A percentile compares a stretch with the other conserved stretches of the same genome.
phyloP scores from a whole-genome alignment of 2,329 filamentous ascomycete species.

The Aspergillus uvarum region DNA sequence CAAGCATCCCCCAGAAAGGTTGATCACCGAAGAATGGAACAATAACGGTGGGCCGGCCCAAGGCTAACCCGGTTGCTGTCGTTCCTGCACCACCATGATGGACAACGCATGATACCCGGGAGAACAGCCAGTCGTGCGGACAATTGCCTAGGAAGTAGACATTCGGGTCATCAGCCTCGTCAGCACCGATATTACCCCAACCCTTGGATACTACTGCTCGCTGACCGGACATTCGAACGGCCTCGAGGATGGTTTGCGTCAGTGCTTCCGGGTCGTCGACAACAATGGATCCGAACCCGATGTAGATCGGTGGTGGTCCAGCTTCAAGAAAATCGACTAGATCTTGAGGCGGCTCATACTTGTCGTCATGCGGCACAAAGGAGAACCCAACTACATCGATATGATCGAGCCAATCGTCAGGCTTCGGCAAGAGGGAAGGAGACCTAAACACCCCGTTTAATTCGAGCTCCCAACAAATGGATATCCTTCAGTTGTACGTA shows the following conservation, averaged over 20 bases:
- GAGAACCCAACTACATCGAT: slow-evolving; percentile 73
- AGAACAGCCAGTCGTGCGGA: slow-evolving; percentile 84
- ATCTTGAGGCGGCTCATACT: slow-evolving; percentile 63
- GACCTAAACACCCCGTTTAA: slow-evolving; percentile 47
- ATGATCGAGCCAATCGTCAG: slow-evolving; percentile 70
- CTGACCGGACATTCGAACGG: slow-evolving; percentile 63
- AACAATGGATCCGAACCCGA: slow-evolving; percentile 78
- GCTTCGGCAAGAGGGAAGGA: slow-evolving; percentile 71
- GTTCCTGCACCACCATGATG: slow-evolving; percentile 86
- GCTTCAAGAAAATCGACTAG: slow-evolving; percentile 64
- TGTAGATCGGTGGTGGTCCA: slow-evolving; percentile 72
- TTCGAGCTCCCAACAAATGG: background rate
- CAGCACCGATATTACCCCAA: slow-evolving; percentile 76
- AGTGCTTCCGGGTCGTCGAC: slow-evolving; percentile 71
- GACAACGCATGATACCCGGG: slow-evolving; percentile 73
- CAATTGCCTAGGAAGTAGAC: slow-evolving; percentile 79
- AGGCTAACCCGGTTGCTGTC: slow-evolving; percentile 74
- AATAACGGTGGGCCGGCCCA: slow-evolving; percentile 74
- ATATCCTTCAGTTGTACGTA: slow-evolving; percentile 1
- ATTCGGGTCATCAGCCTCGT: slow-evolving; percentile 64
- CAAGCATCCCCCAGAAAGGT: slow-evolving; percentile 78
- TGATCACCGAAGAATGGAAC: slow-evolving; percentile 85
- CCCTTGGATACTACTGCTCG: slow-evolving; percentile 79
- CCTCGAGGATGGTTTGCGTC: slow-evolving; percentile 70
- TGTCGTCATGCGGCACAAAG: slow-evolving; percentile 67